These are phyloP conservation scores for Xylariaceae sp. DNA, from an alignment of 2,329 filamentous ascomycete species.

Conservation along the genomic window DNA sequence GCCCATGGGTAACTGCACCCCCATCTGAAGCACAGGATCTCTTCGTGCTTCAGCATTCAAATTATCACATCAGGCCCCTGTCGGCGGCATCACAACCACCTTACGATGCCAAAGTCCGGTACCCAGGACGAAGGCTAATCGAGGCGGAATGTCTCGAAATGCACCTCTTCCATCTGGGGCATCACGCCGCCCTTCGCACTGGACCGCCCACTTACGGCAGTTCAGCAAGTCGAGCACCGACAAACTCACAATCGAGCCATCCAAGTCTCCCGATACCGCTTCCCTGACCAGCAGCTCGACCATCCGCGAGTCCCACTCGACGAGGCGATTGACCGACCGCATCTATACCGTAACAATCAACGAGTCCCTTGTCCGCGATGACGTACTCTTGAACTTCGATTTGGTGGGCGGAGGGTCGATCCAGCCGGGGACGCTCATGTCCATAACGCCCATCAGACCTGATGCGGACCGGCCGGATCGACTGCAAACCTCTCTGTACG, in stretches of 20 bases:
- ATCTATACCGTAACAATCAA: constrained; percentile 56
- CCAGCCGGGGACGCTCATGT: constrained; percentile 63
- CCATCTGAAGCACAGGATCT: not conserved
- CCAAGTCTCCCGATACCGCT: constrained; percentile 42
- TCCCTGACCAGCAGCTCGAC: constrained; percentile 46
- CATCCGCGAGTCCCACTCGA: constrained; percentile 30
- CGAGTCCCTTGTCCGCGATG: constrained; percentile 70
- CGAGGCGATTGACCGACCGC: constrained; percentile 35
- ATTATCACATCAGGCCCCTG: too few relatives aligned
- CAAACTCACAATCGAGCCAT: constrained; percentile 34
- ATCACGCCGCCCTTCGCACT: constrained; percentile 42
- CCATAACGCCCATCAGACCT: constrained; percentile 58
- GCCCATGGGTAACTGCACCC: too few relatives aligned
- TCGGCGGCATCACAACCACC: not conserved
- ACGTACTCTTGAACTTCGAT: constrained; percentile 73
- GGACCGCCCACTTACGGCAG: constrained; percentile 49
- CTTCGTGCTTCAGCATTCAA: not conserved
- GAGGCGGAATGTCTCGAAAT: constrained; percentile 29
- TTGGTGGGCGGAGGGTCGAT: constrained; percentile 59
- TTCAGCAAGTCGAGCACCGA: constrained; percentile 45
- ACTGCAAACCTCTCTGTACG: constrained; percentile 26
- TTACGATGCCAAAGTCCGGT: constrained; percentile 9
- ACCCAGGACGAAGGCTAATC: constrained; percentile 20
- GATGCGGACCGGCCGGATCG: constrained; percentile 42
- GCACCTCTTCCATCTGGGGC: constrained; percentile 33